Base-by-base conservation (phyloP, 1,284 basidiomycete genomes). In the Tilletia walkeri region DNA sequence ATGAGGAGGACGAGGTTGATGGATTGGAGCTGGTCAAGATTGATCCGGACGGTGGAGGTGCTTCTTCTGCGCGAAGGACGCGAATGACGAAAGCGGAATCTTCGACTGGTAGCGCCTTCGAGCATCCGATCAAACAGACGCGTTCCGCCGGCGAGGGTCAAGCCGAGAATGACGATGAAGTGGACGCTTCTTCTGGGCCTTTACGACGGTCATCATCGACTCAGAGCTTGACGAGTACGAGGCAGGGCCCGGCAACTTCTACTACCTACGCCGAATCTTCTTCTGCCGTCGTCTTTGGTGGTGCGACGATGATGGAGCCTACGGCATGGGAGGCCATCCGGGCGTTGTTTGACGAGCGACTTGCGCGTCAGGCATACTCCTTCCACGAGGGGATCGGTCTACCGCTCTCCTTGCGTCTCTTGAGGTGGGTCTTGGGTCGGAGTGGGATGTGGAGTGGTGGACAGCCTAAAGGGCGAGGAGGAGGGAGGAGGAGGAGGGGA, bases 331-430 rank as follows among this genome's bases (percentile, higher is more conserved):
- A 63, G 59, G 59, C 59, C 1, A 14, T 63, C 34, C 59, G 59
- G 10, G 59, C 59, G 12, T 34, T 63, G 4, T 63, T 63, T 16
- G 59, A 63, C 34, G 59, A 63, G 59, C 59, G 59, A 36, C 59
- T 63, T 16, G 59, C 59, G 2, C 59, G 36, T n/a, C 59, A 63
- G 34, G 59, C 59, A 0, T 63, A 63, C 34, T 63, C 59, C 2
- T 63, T 63, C 59, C 59, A 63, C 34, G 59, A 63, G 36, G 59
- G 59, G 12, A 63, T 63, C 14, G 59, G 59, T 3, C 59, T 63
- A 16, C 59, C 59, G 36, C 59, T 63, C 20, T 63, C 59, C 3
- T 34, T 63, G 20, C 59, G 59, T n/a, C 59, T 63, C 4, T 20
- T 63, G 34, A 24, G 59, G 34, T 63, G 59, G 59, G 59, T 63